Conservation (phyloP, 78 protist genomes). For the Dictyostelium firmibasis region DNA sequence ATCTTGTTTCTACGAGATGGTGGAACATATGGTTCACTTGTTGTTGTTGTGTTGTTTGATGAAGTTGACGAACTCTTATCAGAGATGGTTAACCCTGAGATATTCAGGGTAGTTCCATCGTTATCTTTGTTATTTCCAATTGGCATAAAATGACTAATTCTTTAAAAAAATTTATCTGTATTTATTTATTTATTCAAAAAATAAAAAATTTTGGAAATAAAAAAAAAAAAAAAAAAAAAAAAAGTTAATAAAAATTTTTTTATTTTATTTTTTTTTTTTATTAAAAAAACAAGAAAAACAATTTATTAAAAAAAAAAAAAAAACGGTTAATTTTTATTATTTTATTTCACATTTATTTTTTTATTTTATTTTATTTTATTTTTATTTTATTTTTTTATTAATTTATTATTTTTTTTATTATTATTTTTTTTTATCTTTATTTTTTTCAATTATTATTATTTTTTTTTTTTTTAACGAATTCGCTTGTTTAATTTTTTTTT, state of each 20-base stretch:
- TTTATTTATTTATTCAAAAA: not conserved
- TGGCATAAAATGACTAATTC: constrained; percentile 79
- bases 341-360: too few relatives aligned
- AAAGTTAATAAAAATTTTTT: not conserved
- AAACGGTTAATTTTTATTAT: not conserved
- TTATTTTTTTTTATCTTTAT: too few relatives aligned
- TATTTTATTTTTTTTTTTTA: not conserved
- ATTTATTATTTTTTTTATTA: not conserved
- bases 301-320: too few relatives aligned
- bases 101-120: constrained; percentile 78
- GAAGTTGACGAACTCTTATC: constrained; percentile 21
- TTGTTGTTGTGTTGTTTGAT: constrained; percentile 4
- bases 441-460: too few relatives aligned
- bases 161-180: not conserved
- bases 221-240: constrained; percentile 7
- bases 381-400: not conserved
- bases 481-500: too few relatives aligned
- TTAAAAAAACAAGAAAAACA: not conserved
- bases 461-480: too few relatives aligned
- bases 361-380: too few relatives aligned
- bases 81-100: constrained; percentile 81
- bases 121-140: constrained; percentile 77
- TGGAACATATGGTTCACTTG: constrained; percentile 50
- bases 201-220: not conserved
- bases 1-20: constrained; percentile 37